phyloP scores from a whole-genome alignment of 192 early-diverging fungal species.

The Chytriomyces confervae region DNA sequence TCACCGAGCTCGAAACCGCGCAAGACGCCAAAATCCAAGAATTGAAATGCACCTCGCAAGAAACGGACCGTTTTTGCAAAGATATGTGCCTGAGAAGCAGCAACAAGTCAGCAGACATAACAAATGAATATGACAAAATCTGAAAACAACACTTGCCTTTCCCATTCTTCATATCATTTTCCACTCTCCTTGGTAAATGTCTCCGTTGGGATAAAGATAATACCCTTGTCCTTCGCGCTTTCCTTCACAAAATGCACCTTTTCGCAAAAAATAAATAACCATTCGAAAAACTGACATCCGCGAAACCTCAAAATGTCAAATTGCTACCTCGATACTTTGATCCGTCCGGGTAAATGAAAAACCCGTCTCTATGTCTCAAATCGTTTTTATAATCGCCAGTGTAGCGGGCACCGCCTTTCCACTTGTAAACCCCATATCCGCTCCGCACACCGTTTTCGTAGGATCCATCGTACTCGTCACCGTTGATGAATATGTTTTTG shows the following conservation, averaged over 20 bases:
- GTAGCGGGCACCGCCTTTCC: conserved; percentile 60
- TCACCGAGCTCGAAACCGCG: conserved; percentile 19
- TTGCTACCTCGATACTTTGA: conserved; percentile 56
- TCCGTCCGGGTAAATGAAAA: conserved; percentile 64
- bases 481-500: conserved; percentile 63
- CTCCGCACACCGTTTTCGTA: conserved; percentile 52
- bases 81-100: conserved; percentile 36
- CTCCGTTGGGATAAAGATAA: conserved; percentile 62
- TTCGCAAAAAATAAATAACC: neutral
- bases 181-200: conserved; percentile 61
- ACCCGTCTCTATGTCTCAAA: conserved; percentile 52
- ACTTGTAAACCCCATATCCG: conserved; percentile 58
- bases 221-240: conserved; percentile 58
- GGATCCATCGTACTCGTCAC: conserved; percentile 58
- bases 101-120: too few species aligned
- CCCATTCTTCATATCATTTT: conserved; percentile 60
- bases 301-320: neutral
- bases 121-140: too few species aligned
- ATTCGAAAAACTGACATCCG: neutral
- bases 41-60: conserved; percentile 42
- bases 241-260: conserved; percentile 54
- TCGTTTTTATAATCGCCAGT: conserved; percentile 58
- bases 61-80: conserved; percentile 44
- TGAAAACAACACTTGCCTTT: conserved; percentile 45
- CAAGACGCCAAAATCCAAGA: conserved; percentile 41